These are phyloP conservation scores for Termitomyces sp. DNA, from an alignment of 768 basidiomycete genomes.

Conservation along the genomic window DNA sequence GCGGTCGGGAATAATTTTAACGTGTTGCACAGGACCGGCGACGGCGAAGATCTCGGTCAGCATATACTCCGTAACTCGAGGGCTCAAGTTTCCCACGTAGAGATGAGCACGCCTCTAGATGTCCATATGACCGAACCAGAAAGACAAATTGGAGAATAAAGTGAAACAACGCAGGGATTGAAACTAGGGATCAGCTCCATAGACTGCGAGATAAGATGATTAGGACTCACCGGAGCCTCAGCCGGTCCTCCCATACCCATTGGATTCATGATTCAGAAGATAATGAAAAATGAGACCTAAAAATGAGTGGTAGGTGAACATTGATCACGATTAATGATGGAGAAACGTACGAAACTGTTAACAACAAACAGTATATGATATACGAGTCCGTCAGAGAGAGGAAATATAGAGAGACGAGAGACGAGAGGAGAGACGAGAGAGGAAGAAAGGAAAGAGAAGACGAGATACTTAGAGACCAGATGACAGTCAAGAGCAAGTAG, in stretches of 20 bases:
- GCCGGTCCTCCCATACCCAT: conserved; percentile 68
- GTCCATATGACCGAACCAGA: conserved; percentile 15
- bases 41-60: conserved; percentile 97
- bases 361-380: conserved; percentile 46
- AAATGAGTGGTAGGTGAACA: conserved; percentile 21
- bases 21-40: conserved; percentile 95
- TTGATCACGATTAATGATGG: background rate
- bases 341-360: conserved; percentile 48
- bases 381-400: conserved; percentile 58
- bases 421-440: conserved; percentile 42
- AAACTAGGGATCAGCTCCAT: conserved; percentile 28
- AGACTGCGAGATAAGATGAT: conserved; percentile 17
- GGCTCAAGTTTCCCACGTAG: conserved; percentile 97
- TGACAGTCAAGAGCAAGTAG: conserved; percentile 43
- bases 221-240: conserved; percentile 69
- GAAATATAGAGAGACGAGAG: conserved; percentile 40
- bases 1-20: conserved; percentile 99
- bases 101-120: conserved; percentile 88
- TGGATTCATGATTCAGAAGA: conserved; percentile 70
- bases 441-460: conserved; percentile 41
- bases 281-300: conserved; percentile 50
- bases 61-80: conserved; percentile 98
- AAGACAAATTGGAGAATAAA: conserved; percentile 22
- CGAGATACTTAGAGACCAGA: conserved; percentile 42
- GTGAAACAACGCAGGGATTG: conserved; percentile 19